phyloP scores from a whole-genome alignment of 768 basidiomycete genomes.

The Porpolomopsis calyptriformis region DNA sequence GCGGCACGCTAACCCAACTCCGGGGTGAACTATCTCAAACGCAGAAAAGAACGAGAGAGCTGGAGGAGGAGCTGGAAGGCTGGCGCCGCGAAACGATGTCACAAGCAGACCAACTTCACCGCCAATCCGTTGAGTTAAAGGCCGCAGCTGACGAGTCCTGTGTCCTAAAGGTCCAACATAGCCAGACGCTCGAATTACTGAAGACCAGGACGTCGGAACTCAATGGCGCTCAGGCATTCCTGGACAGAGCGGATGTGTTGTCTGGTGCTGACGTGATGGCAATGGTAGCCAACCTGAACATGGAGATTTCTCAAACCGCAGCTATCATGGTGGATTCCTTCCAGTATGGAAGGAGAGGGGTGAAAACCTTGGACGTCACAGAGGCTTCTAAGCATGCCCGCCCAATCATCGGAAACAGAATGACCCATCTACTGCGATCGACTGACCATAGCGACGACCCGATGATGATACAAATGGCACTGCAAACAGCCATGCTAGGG shows the following conservation, averaged over 20 bases:
- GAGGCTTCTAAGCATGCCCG: slow-evolving; percentile 21
- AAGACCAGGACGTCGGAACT: slow-evolving; percentile 36
- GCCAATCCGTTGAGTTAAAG: slow-evolving; percentile 22
- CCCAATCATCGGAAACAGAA: slow-evolving; percentile 21
- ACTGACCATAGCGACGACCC: slow-evolving; percentile 32
- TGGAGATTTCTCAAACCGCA: slow-evolving; percentile 40
- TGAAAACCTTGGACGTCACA: slow-evolving; percentile 13
- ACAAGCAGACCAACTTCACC: slow-evolving; percentile 18
- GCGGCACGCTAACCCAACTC: slow-evolving; percentile 10
- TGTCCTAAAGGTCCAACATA: slow-evolving; percentile 13
- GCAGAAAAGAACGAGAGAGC: slow-evolving; percentile 7
- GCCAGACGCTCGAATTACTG: slow-evolving; percentile 22
- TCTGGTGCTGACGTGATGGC: slow-evolving; percentile 39
- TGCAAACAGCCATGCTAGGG: slow-evolving; percentile 35
- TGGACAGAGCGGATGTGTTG: slow-evolving; percentile 34
- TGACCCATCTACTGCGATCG: slow-evolving; percentile 30
- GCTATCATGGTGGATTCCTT: slow-evolving; percentile 39
- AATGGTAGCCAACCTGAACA: slow-evolving; percentile 37
- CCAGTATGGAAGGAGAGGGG: slow-evolving; percentile 12
- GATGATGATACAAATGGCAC: slow-evolving; percentile 32
- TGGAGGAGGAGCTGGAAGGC: slow-evolving; percentile 5
- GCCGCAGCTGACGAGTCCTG: slow-evolving; percentile 9
- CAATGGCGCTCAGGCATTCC: slow-evolving; percentile 38
- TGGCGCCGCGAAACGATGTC: slow-evolving; percentile 7
- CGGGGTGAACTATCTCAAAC: not conserved